These are phyloP conservation scores for Ilex paraguariensis DNA, from an alignment of 305 asterid species.

Conservation along the genomic window DNA sequence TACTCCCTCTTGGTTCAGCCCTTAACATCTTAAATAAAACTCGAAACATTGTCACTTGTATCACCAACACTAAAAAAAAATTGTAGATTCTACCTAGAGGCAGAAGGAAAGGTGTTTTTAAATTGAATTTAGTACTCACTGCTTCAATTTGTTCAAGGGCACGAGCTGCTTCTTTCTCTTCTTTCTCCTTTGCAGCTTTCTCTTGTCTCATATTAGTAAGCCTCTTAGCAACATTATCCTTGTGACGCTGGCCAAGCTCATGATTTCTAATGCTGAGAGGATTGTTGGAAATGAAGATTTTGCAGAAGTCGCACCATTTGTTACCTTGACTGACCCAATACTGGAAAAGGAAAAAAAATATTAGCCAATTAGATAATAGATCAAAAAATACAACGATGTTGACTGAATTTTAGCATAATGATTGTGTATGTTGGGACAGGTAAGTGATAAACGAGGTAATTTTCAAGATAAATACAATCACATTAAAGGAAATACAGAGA, in stretches of 20 bases:
- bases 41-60: too few relatives aligned
- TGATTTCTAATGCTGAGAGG: slow-evolving; percentile 95
- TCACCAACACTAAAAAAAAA: too few relatives aligned
- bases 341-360: slow-evolving; percentile 31
- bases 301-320: slow-evolving; percentile 98
- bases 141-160: slow-evolving; percentile 87
- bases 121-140: slow-evolving; percentile 39
- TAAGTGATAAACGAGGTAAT: too few relatives aligned
- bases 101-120: too few relatives aligned
- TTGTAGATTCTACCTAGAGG: too few relatives aligned
- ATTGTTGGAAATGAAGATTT: slow-evolving; percentile 85
- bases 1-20: too few relatives aligned
- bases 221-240: slow-evolving; percentile 74
- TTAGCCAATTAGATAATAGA: neutral
- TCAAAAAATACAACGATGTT: too few relatives aligned
- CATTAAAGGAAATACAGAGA: too few relatives aligned
- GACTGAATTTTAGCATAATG: too few relatives aligned
- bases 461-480: too few relatives aligned
- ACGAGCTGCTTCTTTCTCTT: slow-evolving; percentile 62
- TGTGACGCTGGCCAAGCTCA: slow-evolving; percentile 89
- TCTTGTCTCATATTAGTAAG: slow-evolving; percentile 79
- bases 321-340: slow-evolving; percentile 99
- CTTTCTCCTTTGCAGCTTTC: slow-evolving; percentile 73
- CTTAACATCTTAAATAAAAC: too few relatives aligned
- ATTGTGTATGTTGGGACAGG: too few relatives aligned